A percentile compares a stretch with the other conserved stretches of the same genome.
These are phyloP conservation scores for Westerdykella aurantiaca DNA, from an alignment of 2,329 filamentous ascomycete genomes.

Conservation along the genomic window DNA sequence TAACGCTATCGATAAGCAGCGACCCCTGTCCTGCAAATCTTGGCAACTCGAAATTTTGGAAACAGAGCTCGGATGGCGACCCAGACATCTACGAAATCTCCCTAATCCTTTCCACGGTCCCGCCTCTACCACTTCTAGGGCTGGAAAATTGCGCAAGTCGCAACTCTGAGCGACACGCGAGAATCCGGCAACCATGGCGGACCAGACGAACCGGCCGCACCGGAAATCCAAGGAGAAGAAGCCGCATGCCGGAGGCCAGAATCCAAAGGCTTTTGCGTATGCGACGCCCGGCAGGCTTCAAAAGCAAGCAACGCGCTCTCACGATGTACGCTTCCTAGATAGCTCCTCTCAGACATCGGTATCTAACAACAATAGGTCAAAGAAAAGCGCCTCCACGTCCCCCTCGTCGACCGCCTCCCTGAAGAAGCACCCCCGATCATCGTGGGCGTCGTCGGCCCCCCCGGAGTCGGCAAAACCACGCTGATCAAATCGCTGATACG, in stretches of 20 bases:
- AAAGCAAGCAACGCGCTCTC: slow-evolving; percentile 65
- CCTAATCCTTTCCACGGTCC: too few relatives aligned
- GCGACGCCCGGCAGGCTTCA: slow-evolving; percentile 74
- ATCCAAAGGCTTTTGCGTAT: slow-evolving; percentile 87
- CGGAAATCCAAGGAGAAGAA: slow-evolving; percentile 87
- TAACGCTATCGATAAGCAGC: slow-evolving; percentile 31
- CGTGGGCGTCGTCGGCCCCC: slow-evolving; percentile 89
- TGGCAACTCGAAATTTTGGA: slow-evolving; percentile 30
- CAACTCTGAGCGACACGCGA: background rate
- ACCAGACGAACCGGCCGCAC: slow-evolving; percentile 81
- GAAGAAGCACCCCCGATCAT: slow-evolving; percentile 92
- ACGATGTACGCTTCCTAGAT: slow-evolving; percentile 52
- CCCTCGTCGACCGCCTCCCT: slow-evolving; percentile 88
- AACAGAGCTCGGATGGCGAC: slow-evolving; percentile 1
- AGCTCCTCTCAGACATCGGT: background rate
- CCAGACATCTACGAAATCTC: background rate
- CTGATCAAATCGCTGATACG: slow-evolving; percentile 90
- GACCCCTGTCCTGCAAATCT: slow-evolving; percentile 18
- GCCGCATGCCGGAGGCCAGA: slow-evolving; percentile 63
- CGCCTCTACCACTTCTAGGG: too few relatives aligned
- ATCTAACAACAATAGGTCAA: slow-evolving; percentile 58
- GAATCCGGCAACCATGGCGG: slow-evolving; percentile 44
- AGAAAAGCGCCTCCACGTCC: slow-evolving; percentile 94
- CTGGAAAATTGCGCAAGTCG: too few relatives aligned
- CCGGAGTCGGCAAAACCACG: slow-evolving; percentile 91